Conservation (phyloP, 2,329 filamentous ascomycete species). For the Rosellinia necatrix region DNA sequence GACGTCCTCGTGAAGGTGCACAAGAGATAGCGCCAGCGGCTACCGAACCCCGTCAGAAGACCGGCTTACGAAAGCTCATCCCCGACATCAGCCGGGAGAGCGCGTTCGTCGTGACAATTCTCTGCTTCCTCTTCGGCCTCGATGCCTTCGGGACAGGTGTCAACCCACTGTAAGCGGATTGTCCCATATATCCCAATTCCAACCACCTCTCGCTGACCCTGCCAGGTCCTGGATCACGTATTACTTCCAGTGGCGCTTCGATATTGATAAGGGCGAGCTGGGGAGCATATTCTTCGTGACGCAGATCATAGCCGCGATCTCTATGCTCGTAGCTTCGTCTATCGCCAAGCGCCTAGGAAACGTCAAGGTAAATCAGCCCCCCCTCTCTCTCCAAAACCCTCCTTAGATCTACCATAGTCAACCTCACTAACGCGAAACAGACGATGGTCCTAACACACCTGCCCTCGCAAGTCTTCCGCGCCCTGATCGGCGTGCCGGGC, state of each 20-base stretch:
- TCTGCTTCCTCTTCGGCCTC: constrained; percentile 60
- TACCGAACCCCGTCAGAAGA: constrained; percentile 8
- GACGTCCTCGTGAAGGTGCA: not conserved
- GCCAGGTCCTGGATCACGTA: constrained; percentile 62
- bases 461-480: constrained; percentile 68
- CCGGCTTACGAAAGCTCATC: constrained; percentile 45
- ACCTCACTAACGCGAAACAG: constrained; percentile 40
- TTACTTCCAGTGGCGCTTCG: constrained; percentile 57
- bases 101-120: constrained; percentile 57
- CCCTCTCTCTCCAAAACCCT: not conserved
- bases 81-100: constrained; percentile 53
- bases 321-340: constrained; percentile 58
- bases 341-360: constrained; percentile 63
- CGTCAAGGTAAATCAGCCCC: constrained; percentile 57
- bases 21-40: not conserved
- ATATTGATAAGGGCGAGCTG: constrained; percentile 53
- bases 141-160: constrained; percentile 64
- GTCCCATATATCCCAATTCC: constrained; percentile 36
- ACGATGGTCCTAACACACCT: constrained; percentile 79
- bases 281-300: constrained; percentile 61
- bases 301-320: constrained; percentile 55
- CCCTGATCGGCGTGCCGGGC: constrained; percentile 63
- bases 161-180: constrained; percentile 61
- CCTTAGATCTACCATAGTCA: not conserved
- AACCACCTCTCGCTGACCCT: constrained; percentile 46